Base-by-base conservation (phyloP, 2,329 filamentous ascomycete genomes). In the Pseudocercospora fijiensis region DNA sequence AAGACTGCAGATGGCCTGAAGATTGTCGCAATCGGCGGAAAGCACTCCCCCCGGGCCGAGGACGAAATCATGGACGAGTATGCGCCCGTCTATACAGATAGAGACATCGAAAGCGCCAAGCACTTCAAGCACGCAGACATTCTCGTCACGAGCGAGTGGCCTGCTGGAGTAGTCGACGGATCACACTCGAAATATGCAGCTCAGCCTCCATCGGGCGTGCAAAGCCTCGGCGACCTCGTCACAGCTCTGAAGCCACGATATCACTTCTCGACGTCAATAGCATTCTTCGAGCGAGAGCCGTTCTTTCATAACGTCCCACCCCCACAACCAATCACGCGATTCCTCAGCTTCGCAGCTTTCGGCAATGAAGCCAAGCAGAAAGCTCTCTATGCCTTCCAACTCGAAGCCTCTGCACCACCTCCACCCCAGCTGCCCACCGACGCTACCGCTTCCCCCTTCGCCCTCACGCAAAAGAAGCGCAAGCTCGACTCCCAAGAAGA, bases 1-100 rank as follows among this genome's bases (percentile, higher is more conserved):
- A 98, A 95, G 76, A 98, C 94, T 0, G 89, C 90, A 0, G 93
- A 97, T 69, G 94, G 93, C 1, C 82, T 98, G 52, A 88, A 90
- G 57, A 92, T 99, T 66, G 91, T 94, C n/a, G 83, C 90, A 0
- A 82, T 99, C 0, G 94, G 94, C 26, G 95, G 95, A 0, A 84
- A 81, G 2, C 67, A 75, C 55, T 52, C 63, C 3, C 45, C 63
- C 3, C 45, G 59, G 4, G 47, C 43, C 28, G 47, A 55, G 16
- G 70, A 72, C 26, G 65, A 66, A 16, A 22, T 62, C 2, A 67
- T 56, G 28, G 89, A 91, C 69, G 88, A 89, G 67, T 88, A 90
- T 70, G 82, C 89, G n/a, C 89, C 93, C 0, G 87, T 86, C 64
- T 94, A 96, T 76, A 90, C 87, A 4, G 84, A 88, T 58, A 86